A percentile compares a stretch with the other conserved stretches of the same genome.
These are phyloP conservation scores for Triticum dicoccoides DNA, from an alignment of 176 grass and related monocot species.

Conservation along the genomic window DNA sequence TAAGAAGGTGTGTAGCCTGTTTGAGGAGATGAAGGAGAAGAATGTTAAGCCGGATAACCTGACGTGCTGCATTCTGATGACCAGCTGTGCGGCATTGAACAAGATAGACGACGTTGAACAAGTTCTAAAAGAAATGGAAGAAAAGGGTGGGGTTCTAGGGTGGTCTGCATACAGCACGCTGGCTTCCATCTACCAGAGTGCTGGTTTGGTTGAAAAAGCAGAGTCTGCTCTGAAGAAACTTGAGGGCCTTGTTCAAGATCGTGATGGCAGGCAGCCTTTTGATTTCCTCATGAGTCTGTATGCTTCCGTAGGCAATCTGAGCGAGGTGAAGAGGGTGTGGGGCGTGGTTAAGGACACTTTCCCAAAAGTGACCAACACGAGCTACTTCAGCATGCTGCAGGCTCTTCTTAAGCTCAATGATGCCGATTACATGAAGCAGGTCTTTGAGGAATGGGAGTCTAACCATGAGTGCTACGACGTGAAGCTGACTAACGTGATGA, in stretches of 20 bases:
- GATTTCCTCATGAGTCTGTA: conserved; percentile 58
- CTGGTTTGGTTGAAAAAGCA: conserved; percentile 50
- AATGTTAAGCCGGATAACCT: conserved; percentile 48
- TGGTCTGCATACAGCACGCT: conserved; percentile 73
- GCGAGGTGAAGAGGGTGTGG: conserved; percentile 64
- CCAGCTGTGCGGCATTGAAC: conserved; percentile 50
- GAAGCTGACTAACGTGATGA: conserved; percentile 63
- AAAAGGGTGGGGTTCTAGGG: conserved; percentile 25
- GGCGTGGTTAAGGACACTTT: conserved; percentile 45
- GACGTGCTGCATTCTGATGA: conserved; percentile 77
- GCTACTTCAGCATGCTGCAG: conserved; percentile 66
- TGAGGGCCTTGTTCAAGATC: conserved; percentile 40
- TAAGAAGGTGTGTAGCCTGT: conserved; percentile 43
- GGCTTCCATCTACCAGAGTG: conserved; percentile 64
- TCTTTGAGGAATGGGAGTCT: conserved; percentile 74
- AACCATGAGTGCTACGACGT: conserved; percentile 41
- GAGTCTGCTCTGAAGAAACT: conserved; percentile 69
- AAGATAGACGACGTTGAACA: conserved; percentile 58
- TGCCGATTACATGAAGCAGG: conserved; percentile 41
- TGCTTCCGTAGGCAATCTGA: conserved; percentile 58
- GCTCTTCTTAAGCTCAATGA: conserved; percentile 70
- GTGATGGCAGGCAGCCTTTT: conserved; percentile 47
- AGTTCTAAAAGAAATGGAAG: conserved; percentile 62
- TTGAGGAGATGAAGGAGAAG: conserved; percentile 71
- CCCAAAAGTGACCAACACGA: conserved; percentile 50